Evolutionary conservation across 257 asterid genomes (phyloP).

Genomic region (Datura wrightii): DNA sequence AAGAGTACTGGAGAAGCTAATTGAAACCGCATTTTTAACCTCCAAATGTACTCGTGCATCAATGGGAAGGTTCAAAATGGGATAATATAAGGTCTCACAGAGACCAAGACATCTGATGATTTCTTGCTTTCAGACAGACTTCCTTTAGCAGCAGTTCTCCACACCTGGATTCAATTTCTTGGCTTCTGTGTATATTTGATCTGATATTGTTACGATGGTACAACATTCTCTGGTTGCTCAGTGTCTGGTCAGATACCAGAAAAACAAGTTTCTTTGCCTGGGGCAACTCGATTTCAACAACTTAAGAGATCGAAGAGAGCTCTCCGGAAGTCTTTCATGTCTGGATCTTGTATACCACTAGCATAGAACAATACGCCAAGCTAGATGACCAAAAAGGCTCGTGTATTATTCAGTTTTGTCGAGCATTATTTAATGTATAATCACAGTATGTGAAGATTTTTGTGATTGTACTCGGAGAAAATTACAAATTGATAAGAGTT

Average conservation of each 20-base stretch:
- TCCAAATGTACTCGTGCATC: constrained; percentile 36
- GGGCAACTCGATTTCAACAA: constrained; percentile 18
- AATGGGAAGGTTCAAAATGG: constrained; percentile 35
- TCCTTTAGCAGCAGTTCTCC: constrained; percentile 4
- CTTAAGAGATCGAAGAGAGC: constrained; percentile 25
- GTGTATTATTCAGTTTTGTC: constrained; percentile 55
- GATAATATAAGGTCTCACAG: neutral
- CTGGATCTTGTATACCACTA: constrained; percentile 33
- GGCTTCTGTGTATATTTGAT: constrained; percentile 23
- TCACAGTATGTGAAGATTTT: constrained; percentile 49
- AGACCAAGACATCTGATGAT: neutral
- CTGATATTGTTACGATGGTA: constrained; percentile 5
- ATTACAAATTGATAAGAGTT: neutral
- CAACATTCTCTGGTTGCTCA: constrained; percentile 20
- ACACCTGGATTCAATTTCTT: neutral
- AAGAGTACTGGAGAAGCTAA: constrained; percentile 24
- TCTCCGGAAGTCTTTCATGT: neutral
- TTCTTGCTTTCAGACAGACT: neutral
- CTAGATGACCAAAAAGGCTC: constrained; percentile 43
- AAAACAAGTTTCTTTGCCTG: neutral
- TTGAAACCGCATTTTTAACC: constrained; percentile 33
- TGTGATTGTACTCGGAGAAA: constrained; percentile 38
- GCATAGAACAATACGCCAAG: constrained; percentile 30
- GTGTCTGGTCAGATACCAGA: neutral
- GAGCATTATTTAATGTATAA: constrained; percentile 56